A percentile compares a stretch with the other conserved stretches of the same genome.
These are phyloP conservation scores for Neofusicoccum parvum DNA, from an alignment of 2,329 filamentous ascomycete genomes.

Conservation along the genomic window DNA sequence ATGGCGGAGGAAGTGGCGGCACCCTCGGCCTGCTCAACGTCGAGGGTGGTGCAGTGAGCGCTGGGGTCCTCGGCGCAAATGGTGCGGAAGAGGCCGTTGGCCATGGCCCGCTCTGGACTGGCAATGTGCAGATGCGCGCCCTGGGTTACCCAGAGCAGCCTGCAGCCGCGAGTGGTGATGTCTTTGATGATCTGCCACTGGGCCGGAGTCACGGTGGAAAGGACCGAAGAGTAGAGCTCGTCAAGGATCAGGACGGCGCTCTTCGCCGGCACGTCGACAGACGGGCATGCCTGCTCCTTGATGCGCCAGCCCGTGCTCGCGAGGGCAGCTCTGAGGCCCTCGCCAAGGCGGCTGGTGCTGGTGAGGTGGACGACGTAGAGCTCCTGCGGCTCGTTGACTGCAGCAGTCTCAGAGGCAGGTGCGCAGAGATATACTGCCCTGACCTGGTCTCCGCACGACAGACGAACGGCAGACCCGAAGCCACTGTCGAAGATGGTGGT, in stretches of 20 bases:
- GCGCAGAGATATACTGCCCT: not conserved
- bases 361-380: not conserved
- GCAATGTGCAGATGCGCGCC: slow-evolving; percentile 4
- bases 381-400: not conserved
- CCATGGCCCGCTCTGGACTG: not conserved
- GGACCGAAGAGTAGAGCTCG: slow-evolving; percentile 5
- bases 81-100: not conserved
- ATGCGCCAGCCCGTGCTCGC: not conserved
- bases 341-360: not conserved
- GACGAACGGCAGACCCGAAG: not conserved
- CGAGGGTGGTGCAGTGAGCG: not conserved
- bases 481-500: not conserved
- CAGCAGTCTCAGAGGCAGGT: not conserved
- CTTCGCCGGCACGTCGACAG: not conserved
- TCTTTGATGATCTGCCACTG: slow-evolving; percentile 7
- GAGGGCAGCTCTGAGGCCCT: not conserved
- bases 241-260: slow-evolving; percentile 14
- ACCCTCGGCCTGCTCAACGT: not conserved
- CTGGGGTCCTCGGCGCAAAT: slow-evolving; percentile 11
- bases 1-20: not conserved
- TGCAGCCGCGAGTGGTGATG: not conserved
- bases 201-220: not conserved
- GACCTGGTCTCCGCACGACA: not conserved
- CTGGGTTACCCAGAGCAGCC: slow-evolving; percentile 4
- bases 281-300: not conserved